Percentiles rank a stretch among this genome's conserved stretches.
These are phyloP conservation scores for Dendrobium catenatum DNA, from an alignment of 106 monocot genomes.

Conservation along the genomic window DNA sequence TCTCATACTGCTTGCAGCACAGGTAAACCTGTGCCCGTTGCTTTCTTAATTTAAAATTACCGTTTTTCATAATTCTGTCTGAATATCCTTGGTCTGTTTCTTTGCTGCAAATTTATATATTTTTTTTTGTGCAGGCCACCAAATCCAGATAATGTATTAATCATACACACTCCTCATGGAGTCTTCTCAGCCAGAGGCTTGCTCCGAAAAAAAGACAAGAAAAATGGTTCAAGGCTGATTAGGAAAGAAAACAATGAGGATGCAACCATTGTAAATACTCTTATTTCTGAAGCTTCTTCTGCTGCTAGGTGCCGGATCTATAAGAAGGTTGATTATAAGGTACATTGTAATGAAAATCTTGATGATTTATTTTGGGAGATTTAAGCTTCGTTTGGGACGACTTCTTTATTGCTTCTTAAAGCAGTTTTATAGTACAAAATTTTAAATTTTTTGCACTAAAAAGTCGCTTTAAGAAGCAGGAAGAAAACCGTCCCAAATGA, in stretches of 20 bases:
- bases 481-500: too few relatives aligned
- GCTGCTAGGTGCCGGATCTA: conserved; percentile 59
- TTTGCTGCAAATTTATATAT: neutral
- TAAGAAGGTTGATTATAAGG: conserved; percentile 31
- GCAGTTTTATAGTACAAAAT: too few relatives aligned
- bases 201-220: conserved; percentile 48
- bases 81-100: neutral
- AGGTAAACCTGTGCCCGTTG: conserved; percentile 30
- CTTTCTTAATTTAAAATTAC: neutral
- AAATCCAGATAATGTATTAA: conserved; percentile 73
- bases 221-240: conserved; percentile 41
- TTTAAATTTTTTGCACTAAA: too few relatives aligned
- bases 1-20: conserved; percentile 88
- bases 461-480: too few relatives aligned
- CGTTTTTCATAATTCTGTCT: neutral
- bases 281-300: conserved; percentile 32
- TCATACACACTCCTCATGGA: conserved; percentile 52
- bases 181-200: conserved; percentile 63
- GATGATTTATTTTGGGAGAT: neutral
- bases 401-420: too few relatives aligned
- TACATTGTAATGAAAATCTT: conserved; percentile 13
- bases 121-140: conserved; percentile 48
- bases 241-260: conserved; percentile 33
- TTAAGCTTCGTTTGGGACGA: neutral
- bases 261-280: conserved; percentile 6